Conservation (phyloP, 2,329 filamentous ascomycete species). For the Nigrograna mackinnonii region DNA sequence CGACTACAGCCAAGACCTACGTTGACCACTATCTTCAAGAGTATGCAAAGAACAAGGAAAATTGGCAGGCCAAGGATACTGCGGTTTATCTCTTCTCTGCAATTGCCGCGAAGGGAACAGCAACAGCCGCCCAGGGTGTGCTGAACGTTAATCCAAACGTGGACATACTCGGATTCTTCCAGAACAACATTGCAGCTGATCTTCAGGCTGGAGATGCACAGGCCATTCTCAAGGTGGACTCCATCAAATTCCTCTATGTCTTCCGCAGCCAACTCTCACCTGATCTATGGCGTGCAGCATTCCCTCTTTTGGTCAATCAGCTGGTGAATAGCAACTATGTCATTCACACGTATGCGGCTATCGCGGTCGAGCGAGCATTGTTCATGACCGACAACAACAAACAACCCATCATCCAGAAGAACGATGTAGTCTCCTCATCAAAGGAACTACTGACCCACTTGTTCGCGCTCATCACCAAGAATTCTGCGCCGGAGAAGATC, state of each 20-base stretch:
- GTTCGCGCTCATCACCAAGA: constrained; percentile 87
- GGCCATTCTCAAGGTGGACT: constrained; percentile 92
- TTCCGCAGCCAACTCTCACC: constrained; percentile 95
- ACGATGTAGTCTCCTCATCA: constrained; percentile 78
- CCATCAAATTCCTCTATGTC: constrained; percentile 96
- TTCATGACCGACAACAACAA: constrained; percentile 78
- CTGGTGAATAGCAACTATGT: constrained; percentile 90
- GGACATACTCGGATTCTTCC: constrained; percentile 93
- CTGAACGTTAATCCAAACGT: constrained; percentile 81
- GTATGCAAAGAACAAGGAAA: constrained; percentile 69
- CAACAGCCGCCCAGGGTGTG: constrained; percentile 87
- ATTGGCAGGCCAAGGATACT: constrained; percentile 98
- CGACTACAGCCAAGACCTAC: constrained; percentile 83
- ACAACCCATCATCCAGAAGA: constrained; percentile 77
- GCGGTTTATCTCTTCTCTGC: constrained; percentile 96
- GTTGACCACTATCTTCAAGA: constrained; percentile 80
- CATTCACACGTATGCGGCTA: constrained; percentile 95
- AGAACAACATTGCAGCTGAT: constrained; percentile 88
- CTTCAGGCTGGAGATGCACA: constrained; percentile 73
- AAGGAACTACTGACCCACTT: constrained; percentile 88
- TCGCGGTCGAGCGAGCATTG: constrained; percentile 91
- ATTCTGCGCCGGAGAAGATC: constrained; percentile 83
- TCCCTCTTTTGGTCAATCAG: constrained; percentile 89
- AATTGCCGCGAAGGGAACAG: constrained; percentile 86
- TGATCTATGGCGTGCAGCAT: constrained; percentile 87